phyloP scores from a whole-genome alignment of 257 asterid genomes.

The Fraxinus quadrangulata region DNA sequence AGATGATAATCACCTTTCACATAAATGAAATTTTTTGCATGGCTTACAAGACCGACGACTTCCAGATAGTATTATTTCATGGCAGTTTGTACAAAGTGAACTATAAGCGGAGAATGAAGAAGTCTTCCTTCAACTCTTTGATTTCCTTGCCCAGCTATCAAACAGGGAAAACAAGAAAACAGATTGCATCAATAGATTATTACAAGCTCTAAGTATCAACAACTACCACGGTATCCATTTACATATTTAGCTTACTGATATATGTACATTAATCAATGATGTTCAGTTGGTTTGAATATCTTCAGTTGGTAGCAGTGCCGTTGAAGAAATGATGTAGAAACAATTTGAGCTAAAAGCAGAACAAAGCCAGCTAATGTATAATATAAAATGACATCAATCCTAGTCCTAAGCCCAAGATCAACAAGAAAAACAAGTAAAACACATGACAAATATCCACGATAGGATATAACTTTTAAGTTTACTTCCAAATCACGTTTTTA shows the following conservation, averaged over 20 bases:
- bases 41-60: slow-evolving; percentile 54
- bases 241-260: not conserved
- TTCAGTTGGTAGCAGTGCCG: not conserved
- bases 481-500: no score
- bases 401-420: not conserved
- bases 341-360: no score
- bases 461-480: no score
- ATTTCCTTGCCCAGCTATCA: slow-evolving; percentile 55
- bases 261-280: not conserved
- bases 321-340: no score
- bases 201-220: not conserved
- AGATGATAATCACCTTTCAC: slow-evolving; percentile 49
- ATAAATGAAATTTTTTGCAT: slow-evolving; percentile 54
- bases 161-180: slow-evolving; percentile 22
- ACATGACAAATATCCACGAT: not conserved
- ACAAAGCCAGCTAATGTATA: no score
- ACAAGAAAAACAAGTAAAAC: not conserved
- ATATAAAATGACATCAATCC: no score
- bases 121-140: slow-evolving; percentile 55
- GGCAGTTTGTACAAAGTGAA: slow-evolving; percentile 60
- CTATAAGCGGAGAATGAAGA: slow-evolving; percentile 58
- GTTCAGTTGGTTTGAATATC: not conserved
- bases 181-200: slow-evolving; percentile 10
- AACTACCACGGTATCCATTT: no score
- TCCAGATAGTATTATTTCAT: slow-evolving; percentile 52